Evolutionary conservation across 1,284 basidiomycete genomes (phyloP).

Genomic region (Apiotrichum brassicae): DNA sequence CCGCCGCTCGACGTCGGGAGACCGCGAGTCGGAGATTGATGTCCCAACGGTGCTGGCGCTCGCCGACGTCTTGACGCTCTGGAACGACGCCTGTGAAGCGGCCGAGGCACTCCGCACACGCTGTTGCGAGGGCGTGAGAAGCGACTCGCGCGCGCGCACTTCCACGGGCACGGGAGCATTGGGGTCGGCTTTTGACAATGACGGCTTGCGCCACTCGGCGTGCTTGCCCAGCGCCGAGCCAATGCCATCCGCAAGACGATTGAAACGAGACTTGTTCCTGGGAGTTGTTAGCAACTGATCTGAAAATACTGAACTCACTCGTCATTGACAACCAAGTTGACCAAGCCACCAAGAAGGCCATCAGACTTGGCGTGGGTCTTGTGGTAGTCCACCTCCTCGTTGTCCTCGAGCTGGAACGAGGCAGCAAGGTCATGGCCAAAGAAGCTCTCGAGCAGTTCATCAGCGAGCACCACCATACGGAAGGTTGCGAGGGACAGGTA

Average conservation of each 20-base stretch:
- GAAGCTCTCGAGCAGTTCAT: constrained; percentile 89
- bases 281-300: constrained; percentile 6
- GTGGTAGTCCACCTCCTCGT: constrained; percentile 55
- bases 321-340: constrained; percentile 80
- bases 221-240: constrained; percentile 89
- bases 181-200: constrained; percentile 71
- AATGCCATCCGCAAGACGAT: constrained; percentile 74
- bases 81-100: constrained; percentile 31
- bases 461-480: constrained; percentile 93
- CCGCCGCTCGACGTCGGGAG: constrained; percentile 40
- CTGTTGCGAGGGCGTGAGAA: constrained; percentile 53
- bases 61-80: constrained; percentile 44
- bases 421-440: constrained; percentile 82
- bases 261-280: constrained; percentile 43
- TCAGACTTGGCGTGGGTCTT: constrained; percentile 50
- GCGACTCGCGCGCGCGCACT: constrained; percentile 76
- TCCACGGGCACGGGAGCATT: constrained; percentile 56
- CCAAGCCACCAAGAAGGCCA: constrained; percentile 69
- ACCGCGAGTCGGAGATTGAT: constrained; percentile 26
- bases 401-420: constrained; percentile 73
- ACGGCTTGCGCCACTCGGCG: constrained; percentile 55
- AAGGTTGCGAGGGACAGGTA: constrained; percentile 75
- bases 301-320: constrained; percentile 44
- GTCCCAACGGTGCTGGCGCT: constrained; percentile 54
- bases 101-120: constrained; percentile 29